A percentile compares a stretch with the other conserved stretches of the same genome.
These are phyloP conservation scores for Cyclanthera cordifolia DNA, from an alignment of 306 rosid species.

Conservation along the genomic window DNA sequence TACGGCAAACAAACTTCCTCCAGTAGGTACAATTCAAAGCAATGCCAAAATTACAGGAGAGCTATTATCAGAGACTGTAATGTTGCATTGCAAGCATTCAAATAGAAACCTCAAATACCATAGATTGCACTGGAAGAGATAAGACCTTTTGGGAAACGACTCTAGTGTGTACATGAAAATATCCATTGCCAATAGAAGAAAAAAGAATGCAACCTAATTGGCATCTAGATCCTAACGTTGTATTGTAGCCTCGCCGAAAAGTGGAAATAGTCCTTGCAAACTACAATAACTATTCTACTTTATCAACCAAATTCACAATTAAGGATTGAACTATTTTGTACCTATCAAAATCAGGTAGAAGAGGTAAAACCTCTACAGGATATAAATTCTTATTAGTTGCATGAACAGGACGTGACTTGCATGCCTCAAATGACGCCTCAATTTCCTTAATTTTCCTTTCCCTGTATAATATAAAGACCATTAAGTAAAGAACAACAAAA, in stretches of 20 bases:
- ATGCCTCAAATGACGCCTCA: slow-evolving; percentile 96
- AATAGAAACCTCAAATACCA: neutral
- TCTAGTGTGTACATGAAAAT: neutral
- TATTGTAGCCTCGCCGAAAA: neutral
- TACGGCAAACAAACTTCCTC: neutral
- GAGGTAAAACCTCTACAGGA: slow-evolving; percentile 87
- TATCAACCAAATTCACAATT: neutral
- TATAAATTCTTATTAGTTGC: slow-evolving; percentile 75
- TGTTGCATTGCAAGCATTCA: neutral
- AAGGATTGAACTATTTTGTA: slow-evolving; percentile 20
- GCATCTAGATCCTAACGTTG: neutral
- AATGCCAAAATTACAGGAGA: neutral
- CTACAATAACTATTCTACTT: neutral
- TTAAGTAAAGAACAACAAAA: slow-evolving; percentile 4
- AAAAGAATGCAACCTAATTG: neutral
- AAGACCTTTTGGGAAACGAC: neutral
- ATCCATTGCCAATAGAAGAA: neutral
- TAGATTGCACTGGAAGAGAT: neutral
- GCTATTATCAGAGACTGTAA: neutral
- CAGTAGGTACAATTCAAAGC: neutral
- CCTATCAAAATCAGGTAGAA: slow-evolving; percentile 84
- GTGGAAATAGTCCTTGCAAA: neutral
- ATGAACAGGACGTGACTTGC: slow-evolving; percentile 81
- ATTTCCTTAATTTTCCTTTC: slow-evolving; percentile 91
- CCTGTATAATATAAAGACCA: slow-evolving; percentile 32